Conservation (phyloP, 768 basidiomycete species). For the Macrolepiota dolichaula region DNA sequence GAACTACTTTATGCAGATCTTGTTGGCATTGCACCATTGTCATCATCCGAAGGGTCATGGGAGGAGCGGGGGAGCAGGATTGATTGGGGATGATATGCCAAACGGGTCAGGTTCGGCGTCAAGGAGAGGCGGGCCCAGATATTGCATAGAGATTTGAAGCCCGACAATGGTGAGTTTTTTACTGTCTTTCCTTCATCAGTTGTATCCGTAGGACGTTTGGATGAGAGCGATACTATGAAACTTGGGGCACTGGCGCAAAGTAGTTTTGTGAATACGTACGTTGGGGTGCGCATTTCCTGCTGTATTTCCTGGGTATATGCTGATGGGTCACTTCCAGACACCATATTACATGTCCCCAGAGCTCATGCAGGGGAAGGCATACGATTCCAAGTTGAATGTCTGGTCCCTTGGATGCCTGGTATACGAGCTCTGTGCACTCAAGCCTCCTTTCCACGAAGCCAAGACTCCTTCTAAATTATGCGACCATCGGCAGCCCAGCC, state of each 20-base stretch:
- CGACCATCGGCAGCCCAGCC: conserved; percentile 75
- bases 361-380: conserved; percentile 94
- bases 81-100: conserved; percentile 9
- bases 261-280: conserved; percentile 93
- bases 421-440: conserved; percentile 92
- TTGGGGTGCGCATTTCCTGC: conserved; percentile 64
- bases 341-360: conserved; percentile 99
- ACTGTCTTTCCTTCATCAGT: not conserved
- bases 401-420: conserved; percentile 98
- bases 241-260: conserved; percentile 88
- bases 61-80: conserved; percentile 29
- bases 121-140: conserved; percentile 67
- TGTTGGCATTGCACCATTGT: conserved; percentile 87
- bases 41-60: conserved; percentile 74
- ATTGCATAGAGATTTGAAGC: conserved; percentile 93
- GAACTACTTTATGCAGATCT: conserved; percentile 93
- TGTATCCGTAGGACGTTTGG: conserved; percentile 36
- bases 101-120: conserved; percentile 20
- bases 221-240: conserved; percentile 82
- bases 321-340: conserved; percentile 50
- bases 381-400: conserved; percentile 97
- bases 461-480: conserved; percentile 85
- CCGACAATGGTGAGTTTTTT: conserved; percentile 79
- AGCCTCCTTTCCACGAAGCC: conserved; percentile 92
- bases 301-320: not conserved